These are phyloP conservation scores for Umbelopsis sp. DNA, from an alignment of 371 early-diverging fungal genomes.

Conservation along the genomic window DNA sequence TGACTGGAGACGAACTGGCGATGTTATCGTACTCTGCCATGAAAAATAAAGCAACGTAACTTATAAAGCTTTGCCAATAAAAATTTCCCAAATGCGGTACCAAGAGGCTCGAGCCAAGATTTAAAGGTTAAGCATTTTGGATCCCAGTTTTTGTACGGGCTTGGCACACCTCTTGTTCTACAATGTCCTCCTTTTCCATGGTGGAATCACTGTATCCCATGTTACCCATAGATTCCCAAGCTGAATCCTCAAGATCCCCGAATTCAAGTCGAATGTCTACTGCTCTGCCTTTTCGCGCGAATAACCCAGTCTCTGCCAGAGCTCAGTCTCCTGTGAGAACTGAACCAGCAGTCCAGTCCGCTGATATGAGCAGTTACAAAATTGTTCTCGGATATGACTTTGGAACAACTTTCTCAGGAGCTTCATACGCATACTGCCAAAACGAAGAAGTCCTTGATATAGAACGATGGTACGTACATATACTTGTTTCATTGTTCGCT, in stretches of 20 bases:
- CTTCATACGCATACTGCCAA: constrained; percentile 61
- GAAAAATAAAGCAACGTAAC: background rate
- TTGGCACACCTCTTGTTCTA: constrained; percentile 15
- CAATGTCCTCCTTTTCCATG: background rate
- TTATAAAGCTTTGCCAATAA: background rate
- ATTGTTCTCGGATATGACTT: constrained; percentile 55
- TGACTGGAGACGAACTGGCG: constrained; percentile 79
- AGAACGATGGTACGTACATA: constrained; percentile 50
- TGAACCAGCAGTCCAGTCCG: background rate
- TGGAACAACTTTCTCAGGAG: constrained; percentile 59
- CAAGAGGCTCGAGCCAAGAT: constrained; percentile 10
- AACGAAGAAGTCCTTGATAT: constrained; percentile 58
- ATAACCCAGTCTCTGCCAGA: too few relatives aligned
- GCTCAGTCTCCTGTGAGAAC: background rate
- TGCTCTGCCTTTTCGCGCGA: background rate
- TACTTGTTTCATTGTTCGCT: background rate
- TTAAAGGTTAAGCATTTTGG: background rate
- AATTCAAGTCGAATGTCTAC: background rate
- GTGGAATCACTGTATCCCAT: constrained; percentile 13
- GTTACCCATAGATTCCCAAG: background rate
- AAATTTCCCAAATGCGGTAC: background rate
- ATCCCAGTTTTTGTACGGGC: background rate
- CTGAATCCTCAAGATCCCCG: background rate
- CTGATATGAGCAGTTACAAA: constrained; percentile 36
- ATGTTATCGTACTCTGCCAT: constrained; percentile 74